phyloP scores from a whole-genome alignment of 805 yeast species.

The Maudiozyma bulderi region DNA sequence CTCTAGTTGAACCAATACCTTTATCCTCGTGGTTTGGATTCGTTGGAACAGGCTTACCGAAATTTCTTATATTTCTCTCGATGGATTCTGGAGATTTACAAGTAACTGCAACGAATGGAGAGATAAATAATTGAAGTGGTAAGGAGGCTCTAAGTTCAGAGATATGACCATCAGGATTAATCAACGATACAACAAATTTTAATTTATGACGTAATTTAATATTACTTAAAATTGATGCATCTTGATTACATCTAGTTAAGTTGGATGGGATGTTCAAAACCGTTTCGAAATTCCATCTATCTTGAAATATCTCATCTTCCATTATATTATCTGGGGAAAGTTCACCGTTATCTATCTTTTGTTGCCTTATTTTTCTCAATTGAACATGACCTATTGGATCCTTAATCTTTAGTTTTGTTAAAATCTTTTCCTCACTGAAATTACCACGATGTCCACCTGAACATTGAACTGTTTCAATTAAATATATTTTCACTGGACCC shows the following conservation, averaged over 20 bases:
- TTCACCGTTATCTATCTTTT: not conserved
- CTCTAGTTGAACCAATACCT: slow-evolving; percentile 3
- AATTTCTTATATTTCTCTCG: slow-evolving; percentile 2
- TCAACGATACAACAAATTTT: slow-evolving; percentile 66
- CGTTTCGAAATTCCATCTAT: slow-evolving; percentile 68
- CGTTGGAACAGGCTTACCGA: slow-evolving; percentile 1
- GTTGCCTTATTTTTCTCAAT: slow-evolving; percentile 18
- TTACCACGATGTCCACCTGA: slow-evolving; percentile 53
- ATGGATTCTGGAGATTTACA: slow-evolving; percentile 15
- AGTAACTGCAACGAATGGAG: slow-evolving; percentile 69
- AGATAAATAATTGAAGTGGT: slow-evolving; percentile 66
- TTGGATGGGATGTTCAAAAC: slow-evolving; percentile 60
- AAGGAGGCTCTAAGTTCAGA: slow-evolving; percentile 88
- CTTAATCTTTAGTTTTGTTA: slow-evolving; percentile 43
- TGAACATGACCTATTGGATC: slow-evolving; percentile 24
- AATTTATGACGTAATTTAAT: slow-evolving; percentile 84
- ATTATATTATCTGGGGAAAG: not conserved
- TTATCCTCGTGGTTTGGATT: slow-evolving; percentile 2
- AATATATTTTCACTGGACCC: slow-evolving; percentile 58
- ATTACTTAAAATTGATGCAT: slow-evolving; percentile 58
- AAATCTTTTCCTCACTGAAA: slow-evolving; percentile 52
- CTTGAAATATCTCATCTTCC: slow-evolving; percentile 29
- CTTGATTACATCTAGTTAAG: slow-evolving; percentile 73
- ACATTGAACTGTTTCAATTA: slow-evolving; percentile 59
- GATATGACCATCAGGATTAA: slow-evolving; percentile 86